Conservation (phyloP, 768 basidiomycete species). For the Asterophora parasitica region DNA sequence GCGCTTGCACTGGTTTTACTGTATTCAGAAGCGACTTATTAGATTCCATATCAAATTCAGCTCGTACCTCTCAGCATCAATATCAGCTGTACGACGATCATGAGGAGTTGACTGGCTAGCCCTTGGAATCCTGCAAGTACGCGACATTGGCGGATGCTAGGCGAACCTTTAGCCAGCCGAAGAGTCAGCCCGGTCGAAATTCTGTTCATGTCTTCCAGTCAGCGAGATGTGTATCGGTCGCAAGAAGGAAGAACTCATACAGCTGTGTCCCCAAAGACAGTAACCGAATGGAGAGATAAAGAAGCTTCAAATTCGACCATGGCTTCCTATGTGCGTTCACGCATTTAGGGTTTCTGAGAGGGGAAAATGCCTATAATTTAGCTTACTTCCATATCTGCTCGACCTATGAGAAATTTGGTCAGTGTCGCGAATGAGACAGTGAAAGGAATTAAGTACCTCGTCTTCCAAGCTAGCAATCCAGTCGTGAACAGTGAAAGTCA, state of each 20-base stretch:
- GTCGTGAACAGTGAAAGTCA: slow-evolving; percentile 21
- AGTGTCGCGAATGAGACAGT: background rate
- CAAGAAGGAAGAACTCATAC: slow-evolving; percentile 5
- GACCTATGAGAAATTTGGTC: slow-evolving; percentile 7
- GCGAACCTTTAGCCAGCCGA: slow-evolving; percentile 3
- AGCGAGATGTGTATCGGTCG: background rate
- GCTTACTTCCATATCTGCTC: slow-evolving; percentile 20
- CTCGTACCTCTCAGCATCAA: slow-evolving; percentile 19
- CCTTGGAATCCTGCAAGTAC: slow-evolving; percentile 17
- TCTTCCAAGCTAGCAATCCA: slow-evolving; percentile 13
- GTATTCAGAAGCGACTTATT: background rate
- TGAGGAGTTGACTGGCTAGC: slow-evolving; percentile 16
- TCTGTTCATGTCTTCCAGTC: slow-evolving; percentile 1
- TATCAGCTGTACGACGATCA: slow-evolving; percentile 19
- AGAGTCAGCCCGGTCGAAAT: slow-evolving; percentile 14
- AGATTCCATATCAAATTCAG: background rate
- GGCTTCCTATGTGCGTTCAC: slow-evolving; percentile 10
- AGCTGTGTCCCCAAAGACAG: slow-evolving; percentile 15
- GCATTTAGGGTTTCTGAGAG: background rate
- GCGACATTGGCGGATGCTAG: slow-evolving; percentile 5
- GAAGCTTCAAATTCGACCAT: slow-evolving; percentile 18
- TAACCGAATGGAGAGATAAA: slow-evolving; percentile 19
- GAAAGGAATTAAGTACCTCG: slow-evolving; percentile 13
- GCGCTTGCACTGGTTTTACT: slow-evolving; percentile 16
- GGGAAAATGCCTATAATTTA: background rate